Percentiles rank a stretch among this genome's conserved stretches.
phyloP scores from a whole-genome alignment of 345 rosid species.

The Microcos paniculata region DNA sequence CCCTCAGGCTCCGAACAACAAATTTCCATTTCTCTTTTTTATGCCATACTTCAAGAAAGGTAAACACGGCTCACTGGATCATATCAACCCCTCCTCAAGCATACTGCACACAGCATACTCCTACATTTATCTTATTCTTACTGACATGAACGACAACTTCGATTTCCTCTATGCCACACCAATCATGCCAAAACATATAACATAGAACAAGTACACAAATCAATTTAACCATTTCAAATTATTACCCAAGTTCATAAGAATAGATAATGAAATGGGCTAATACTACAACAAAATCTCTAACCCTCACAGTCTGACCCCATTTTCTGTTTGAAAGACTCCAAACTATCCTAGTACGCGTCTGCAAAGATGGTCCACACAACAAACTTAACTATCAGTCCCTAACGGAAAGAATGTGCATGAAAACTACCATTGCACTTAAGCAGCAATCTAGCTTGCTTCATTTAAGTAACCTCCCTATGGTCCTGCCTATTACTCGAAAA shows the following conservation, averaged over 20 bases:
- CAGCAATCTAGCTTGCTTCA: conserved; percentile 5
- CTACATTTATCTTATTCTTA: not conserved
- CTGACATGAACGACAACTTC: not conserved
- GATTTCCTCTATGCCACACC: not conserved
- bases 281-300: not conserved
- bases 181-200: not conserved
- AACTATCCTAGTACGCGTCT: not conserved
- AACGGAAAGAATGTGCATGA: not conserved
- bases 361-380: not conserved
- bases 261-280: not conserved
- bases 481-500: conserved; percentile 4
- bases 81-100: not conserved
- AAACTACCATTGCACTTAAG: not conserved
- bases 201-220: not conserved
- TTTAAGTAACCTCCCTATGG: not conserved
- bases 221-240: not conserved
- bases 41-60: too few relatives aligned
- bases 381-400: not conserved
- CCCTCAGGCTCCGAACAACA: too few relatives aligned
- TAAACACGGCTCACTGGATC: too few relatives aligned
- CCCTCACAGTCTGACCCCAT: not conserved
- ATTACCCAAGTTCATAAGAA: conserved; percentile 5
- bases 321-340: not conserved
- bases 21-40: too few relatives aligned
- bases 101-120: not conserved